These are phyloP conservation scores for Termitomyces sp. DNA, from an alignment of 768 basidiomycete genomes.

Conservation along the genomic window DNA sequence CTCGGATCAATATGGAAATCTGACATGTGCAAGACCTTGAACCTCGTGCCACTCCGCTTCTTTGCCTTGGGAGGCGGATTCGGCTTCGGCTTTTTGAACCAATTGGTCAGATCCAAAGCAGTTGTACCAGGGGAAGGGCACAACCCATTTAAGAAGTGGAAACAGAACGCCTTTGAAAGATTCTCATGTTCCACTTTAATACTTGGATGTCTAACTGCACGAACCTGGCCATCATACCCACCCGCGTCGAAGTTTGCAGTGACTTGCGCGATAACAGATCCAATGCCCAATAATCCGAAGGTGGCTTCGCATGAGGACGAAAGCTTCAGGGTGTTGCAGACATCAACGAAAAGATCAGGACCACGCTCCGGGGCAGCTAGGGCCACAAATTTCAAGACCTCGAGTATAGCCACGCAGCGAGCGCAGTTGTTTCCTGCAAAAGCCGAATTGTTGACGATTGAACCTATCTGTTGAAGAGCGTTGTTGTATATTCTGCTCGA, in stretches of 20 bases:
- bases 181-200: background rate
- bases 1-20: conserved; percentile 75
- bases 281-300: conserved; percentile 42
- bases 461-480: conserved; percentile 52
- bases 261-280: conserved; percentile 65
- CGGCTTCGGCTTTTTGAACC: conserved; percentile 79
- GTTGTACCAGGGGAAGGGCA: conserved; percentile 55
- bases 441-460: conserved; percentile 46
- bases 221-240: conserved; percentile 69
- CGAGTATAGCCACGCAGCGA: conserved; percentile 53
- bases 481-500: conserved; percentile 38
- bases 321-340: conserved; percentile 60
- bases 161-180: conserved; percentile 43
- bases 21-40: conserved; percentile 74
- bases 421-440: conserved; percentile 53
- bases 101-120: conserved; percentile 55
- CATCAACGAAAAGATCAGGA: conserved; percentile 45
- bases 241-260: conserved; percentile 64
- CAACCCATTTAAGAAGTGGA: conserved; percentile 44
- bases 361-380: conserved; percentile 58
- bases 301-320: conserved; percentile 41
- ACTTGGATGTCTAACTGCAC: conserved; percentile 5
- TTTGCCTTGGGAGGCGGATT: conserved; percentile 54
- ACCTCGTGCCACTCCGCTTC: conserved; percentile 53
- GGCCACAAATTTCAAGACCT: conserved; percentile 61